These are phyloP conservation scores for Taxawa tesnikishii DNA, from an alignment of 2,329 filamentous ascomycete genomes.

Conservation along the genomic window DNA sequence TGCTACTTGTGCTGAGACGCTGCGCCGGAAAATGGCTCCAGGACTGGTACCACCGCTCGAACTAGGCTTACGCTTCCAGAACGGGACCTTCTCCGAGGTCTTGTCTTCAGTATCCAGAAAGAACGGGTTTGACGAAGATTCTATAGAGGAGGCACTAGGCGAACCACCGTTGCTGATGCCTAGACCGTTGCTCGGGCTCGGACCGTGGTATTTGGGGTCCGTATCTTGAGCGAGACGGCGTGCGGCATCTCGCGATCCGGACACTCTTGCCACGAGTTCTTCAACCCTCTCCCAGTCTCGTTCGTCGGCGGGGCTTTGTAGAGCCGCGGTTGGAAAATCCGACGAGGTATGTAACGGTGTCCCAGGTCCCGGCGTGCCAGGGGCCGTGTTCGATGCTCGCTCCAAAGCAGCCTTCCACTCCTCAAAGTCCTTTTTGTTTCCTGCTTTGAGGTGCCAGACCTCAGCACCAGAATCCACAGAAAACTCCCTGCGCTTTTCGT, in stretches of 20 bases:
- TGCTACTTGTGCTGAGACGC: conserved; percentile 40
- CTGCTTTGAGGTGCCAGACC: conserved; percentile 85
- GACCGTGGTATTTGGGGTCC: conserved; percentile 45
- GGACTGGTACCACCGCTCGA: conserved; percentile 27
- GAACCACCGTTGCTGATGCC: conserved; percentile 4
- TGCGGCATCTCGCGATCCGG: conserved; percentile 79
- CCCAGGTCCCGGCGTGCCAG: conserved; percentile 9
- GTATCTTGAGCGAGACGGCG: conserved; percentile 78
- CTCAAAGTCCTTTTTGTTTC: conserved; percentile 71
- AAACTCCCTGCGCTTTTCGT: conserved; percentile 80
- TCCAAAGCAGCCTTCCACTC: conserved; percentile 82
- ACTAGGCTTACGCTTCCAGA: conserved; percentile 86
- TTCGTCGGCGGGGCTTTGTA: conserved; percentile 46
- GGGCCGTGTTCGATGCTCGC: conserved; percentile 52
- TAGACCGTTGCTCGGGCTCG: conserved; percentile 31
- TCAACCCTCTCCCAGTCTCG: conserved; percentile 82
- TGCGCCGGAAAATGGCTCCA: conserved; percentile 32
- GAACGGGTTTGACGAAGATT: conserved; percentile 14
- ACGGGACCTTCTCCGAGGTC: conserved; percentile 46
- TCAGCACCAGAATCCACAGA: conserved; percentile 95
- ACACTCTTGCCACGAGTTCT: conserved; percentile 70
- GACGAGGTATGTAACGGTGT: conserved; percentile 2
- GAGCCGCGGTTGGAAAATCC: conserved; percentile 2
- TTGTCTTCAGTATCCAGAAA: conserved; percentile 17
- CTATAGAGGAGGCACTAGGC: conserved; percentile 8